Conservation (phyloP, 305 asterid genomes). For the Fraxinus sp. region DNA sequence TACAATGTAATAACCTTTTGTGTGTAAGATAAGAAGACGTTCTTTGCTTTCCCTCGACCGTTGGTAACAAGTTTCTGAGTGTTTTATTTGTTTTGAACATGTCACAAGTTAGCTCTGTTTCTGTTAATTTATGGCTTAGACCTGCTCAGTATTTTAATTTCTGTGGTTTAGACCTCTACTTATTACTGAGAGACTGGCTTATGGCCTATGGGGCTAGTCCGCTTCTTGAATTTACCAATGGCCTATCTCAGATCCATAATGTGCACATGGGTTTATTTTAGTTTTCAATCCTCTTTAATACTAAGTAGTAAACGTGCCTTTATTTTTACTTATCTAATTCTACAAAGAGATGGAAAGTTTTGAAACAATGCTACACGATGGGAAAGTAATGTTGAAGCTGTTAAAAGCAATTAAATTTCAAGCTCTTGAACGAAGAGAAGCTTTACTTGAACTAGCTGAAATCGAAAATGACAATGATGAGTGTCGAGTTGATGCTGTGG, state of each 20-base stretch:
- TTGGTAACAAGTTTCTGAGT: neutral
- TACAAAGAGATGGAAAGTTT: neutral
- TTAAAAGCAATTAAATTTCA: neutral
- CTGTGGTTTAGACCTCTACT: neutral
- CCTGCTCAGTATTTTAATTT: neutral
- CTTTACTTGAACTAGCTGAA: neutral
- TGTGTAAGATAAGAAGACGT: conserved; percentile 27
- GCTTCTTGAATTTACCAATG: neutral
- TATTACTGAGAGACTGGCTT: neutral
- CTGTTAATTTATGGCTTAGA: neutral
- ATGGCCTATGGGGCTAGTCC: neutral
- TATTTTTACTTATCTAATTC: neutral
- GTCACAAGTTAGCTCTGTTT: neutral
- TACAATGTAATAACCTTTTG: conserved; percentile 29
- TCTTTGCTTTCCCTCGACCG: neutral
- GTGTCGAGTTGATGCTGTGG: neutral
- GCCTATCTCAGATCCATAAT: neutral
- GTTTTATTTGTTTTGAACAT: neutral
- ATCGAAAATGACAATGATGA: neutral
- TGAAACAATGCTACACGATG: neutral
- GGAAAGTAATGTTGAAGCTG: neutral
- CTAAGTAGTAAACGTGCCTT: neutral
- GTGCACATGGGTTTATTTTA: neutral
- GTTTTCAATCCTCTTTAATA: neutral
- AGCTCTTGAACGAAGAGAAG: neutral